phyloP scores from a whole-genome alignment of 139 green algal species.

The Asterochloris sp. region DNA sequence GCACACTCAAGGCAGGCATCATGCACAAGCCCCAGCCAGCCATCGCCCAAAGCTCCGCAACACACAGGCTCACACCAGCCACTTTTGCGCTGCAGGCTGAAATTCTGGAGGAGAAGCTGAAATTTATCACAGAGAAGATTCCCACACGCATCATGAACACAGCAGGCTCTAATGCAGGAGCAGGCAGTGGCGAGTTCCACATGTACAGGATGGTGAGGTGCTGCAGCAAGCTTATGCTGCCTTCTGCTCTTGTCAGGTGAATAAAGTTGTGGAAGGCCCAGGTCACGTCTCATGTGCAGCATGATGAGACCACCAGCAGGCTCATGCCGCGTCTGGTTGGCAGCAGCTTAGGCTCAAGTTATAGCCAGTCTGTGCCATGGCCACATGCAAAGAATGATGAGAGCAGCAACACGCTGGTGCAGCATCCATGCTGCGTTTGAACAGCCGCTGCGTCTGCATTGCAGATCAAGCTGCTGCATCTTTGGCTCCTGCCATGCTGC shows the following conservation, averaged over 20 bases:
- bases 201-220: conserved; percentile 67
- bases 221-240: neutral
- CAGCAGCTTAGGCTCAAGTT: neutral
- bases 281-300: neutral
- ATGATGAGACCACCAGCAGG: neutral
- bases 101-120: conserved; percentile 80
- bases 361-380: too few relatives aligned
- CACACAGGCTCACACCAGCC: neutral
- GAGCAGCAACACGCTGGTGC: too few relatives aligned
- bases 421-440: neutral
- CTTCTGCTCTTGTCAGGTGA: neutral
- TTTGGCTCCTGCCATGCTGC: neutral
- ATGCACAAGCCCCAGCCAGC: neutral
- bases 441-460: neutral
- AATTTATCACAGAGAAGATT: conserved; percentile 75
- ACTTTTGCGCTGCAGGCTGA: conserved; percentile 51
- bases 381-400: neutral
- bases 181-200: conserved; percentile 88
- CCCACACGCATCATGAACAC: conserved; percentile 74
- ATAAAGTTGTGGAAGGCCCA: neutral
- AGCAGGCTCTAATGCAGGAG: conserved; percentile 74
- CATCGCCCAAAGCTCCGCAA: neutral
- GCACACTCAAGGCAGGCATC: too few relatives aligned
- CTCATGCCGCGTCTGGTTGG: neutral
- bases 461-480: neutral